A percentile compares a stretch with the other conserved stretches of the same genome.
Evolutionary conservation across 495 filamentous ascomycete species (phyloP).

Genomic region (Evernia prunastri): DNA sequence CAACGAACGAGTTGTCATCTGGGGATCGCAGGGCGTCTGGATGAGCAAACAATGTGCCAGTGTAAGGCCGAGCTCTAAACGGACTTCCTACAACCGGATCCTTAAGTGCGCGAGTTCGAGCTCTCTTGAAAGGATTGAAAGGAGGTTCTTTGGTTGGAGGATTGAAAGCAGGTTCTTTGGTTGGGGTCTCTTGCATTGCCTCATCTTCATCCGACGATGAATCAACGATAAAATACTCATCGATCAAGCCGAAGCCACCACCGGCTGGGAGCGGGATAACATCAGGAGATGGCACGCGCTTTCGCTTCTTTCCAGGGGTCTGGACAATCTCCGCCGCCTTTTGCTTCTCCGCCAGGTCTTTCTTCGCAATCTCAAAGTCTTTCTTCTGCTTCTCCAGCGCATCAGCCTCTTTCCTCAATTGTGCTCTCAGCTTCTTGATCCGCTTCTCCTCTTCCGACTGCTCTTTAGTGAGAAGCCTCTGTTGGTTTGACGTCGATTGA

Average conservation of each 20-base stretch:
- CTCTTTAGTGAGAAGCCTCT: conserved; percentile 3
- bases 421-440: conserved; percentile 4
- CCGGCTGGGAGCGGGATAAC: conserved; percentile 41
- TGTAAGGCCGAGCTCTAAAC: conserved; percentile 17
- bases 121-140: conserved; percentile 11
- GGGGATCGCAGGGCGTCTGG: neutral
- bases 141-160: conserved; percentile 5
- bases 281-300: conserved; percentile 38
- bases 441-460: conserved; percentile 12
- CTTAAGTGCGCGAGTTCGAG: conserved; percentile 1
- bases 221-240: conserved; percentile 37
- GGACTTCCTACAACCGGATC: conserved; percentile 8
- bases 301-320: conserved; percentile 34
- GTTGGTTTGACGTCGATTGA: neutral
- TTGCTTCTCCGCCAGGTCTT: conserved; percentile 15
- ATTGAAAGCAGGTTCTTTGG: conserved; percentile 9
- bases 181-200: conserved; percentile 11
- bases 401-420: conserved; percentile 1
- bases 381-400: conserved; percentile 13
- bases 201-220: conserved; percentile 32
- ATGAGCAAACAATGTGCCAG: conserved; percentile 6
- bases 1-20: conserved; percentile 13
- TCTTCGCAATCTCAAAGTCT: conserved; percentile 1
- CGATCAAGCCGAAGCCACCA: conserved; percentile 41
- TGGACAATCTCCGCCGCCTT: neutral